Percentiles rank a stretch among this genome's conserved stretches.
Conservation (phyloP, 2,329 filamentous ascomycete species). For the Blastomyces emzantsi region DNA sequence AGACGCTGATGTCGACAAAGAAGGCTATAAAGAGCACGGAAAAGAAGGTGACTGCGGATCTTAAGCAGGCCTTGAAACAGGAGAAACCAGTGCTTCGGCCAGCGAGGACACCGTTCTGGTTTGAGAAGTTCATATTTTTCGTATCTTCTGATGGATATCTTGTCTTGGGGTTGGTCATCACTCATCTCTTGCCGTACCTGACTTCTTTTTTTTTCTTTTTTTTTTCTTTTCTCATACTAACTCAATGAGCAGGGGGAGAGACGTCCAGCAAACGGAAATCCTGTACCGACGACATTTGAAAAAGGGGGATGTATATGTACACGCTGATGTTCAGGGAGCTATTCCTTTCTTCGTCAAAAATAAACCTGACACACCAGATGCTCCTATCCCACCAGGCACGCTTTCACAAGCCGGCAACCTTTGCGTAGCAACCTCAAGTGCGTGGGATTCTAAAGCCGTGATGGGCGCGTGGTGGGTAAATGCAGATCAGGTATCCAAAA, state of each 20-base stretch:
- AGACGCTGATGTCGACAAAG: slow-evolving; percentile 70
- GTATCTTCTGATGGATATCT: slow-evolving; percentile 92
- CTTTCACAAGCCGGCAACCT: slow-evolving; percentile 82
- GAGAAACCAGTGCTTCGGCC: slow-evolving; percentile 82
- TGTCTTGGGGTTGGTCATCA: slow-evolving; percentile 55
- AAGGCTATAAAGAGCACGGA: slow-evolving; percentile 84
- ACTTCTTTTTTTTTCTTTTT: no score
- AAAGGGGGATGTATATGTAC: slow-evolving; percentile 85
- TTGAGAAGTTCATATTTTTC: slow-evolving; percentile 95
- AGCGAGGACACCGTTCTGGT: slow-evolving; percentile 81
- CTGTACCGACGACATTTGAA: slow-evolving; percentile 80
- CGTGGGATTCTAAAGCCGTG: slow-evolving; percentile 93
- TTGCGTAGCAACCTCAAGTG: slow-evolving; percentile 73
- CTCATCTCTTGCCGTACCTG: not conserved
- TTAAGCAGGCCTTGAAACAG: slow-evolving; percentile 81
- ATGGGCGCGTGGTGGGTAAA: slow-evolving; percentile 97
- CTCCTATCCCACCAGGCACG: slow-evolving; percentile 84
- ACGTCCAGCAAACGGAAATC: slow-evolving; percentile 81
- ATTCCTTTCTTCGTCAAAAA: slow-evolving; percentile 88
- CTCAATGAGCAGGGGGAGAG: slow-evolving; percentile 51
- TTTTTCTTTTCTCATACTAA: slow-evolving; percentile 9
- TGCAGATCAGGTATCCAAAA: slow-evolving; percentile 84
- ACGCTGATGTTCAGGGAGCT: slow-evolving; percentile 80
- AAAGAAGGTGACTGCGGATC: slow-evolving; percentile 73
- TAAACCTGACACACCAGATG: slow-evolving; percentile 63